Conservation (phyloP, 257 asterid species). For the Solanum appendiculatum region DNA sequence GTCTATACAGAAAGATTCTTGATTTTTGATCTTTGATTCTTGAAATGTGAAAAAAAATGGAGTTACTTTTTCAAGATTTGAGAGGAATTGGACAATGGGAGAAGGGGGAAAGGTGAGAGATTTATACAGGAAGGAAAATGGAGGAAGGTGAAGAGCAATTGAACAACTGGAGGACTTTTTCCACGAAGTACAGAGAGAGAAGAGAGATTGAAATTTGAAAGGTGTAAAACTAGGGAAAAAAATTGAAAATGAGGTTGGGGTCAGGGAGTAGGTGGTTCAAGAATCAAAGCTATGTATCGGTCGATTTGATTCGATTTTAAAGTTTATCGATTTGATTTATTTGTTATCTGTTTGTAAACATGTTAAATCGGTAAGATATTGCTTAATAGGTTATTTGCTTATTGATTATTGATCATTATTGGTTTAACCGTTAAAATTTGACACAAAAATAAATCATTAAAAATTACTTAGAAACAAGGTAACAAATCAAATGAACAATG, state of each 20-base stretch:
- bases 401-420: too few species aligned
- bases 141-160: neutral
- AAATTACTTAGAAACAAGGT: neutral
- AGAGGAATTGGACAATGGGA: neutral
- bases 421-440: too few species aligned
- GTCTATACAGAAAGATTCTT: neutral
- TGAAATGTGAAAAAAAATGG: neutral
- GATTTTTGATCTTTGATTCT: neutral
- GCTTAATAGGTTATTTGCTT: too few species aligned
- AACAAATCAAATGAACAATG: neutral
- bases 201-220: neutral
- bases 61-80: neutral
- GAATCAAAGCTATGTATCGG: neutral
- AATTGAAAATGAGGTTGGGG: neutral
- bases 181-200: neutral
- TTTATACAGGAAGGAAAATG: neutral
- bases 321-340: neutral
- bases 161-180: neutral
- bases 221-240: neutral
- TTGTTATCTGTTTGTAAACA: fast-evolving
- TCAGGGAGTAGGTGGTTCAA: neutral
- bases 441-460: too few species aligned
- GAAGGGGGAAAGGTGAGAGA: neutral
- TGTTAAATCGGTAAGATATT: too few species aligned
- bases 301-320: neutral